Evolutionary conservation across 169 alveolate genomes (phyloP), one percentile per base, ranked within the genome.

Genomic region (Plasmodium vivax): DNA sequence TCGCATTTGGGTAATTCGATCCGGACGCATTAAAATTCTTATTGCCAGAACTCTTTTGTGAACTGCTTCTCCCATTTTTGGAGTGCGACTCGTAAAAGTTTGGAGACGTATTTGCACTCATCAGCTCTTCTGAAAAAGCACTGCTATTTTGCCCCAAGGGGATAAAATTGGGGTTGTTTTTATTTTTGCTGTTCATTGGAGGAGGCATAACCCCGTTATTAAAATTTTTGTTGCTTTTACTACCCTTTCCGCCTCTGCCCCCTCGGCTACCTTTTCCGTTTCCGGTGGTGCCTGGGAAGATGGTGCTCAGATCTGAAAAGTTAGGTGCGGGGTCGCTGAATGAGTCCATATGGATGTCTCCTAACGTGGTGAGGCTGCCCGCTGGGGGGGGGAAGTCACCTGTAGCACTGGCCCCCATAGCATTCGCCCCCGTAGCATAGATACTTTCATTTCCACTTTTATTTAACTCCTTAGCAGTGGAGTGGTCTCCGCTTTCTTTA

Each of bases 141-240:
- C 58, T 83, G 80, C 23, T 75, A 71, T 38, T 51, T 43, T 77
- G 68, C 23, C 85, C 82, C 34, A 87, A 9, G 36, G 93, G 93
- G 27, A 87, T 87, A 62, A 87, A 45, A 87, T 87, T 87, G 2
- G 93, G 93, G 43, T 87, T 87, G n/a, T 87, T 77, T 9, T 75
- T 87, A 87, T 87, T 87, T 54, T 87, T 75, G 5, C 51, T 47
- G 27, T 54, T 87, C 38, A 79, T 56, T 87, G 85, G 87, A 19
- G 92, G 83, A 19, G 92, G 83, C 83, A 84, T 43, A 7, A 84
- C 14, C 45, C 30, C 30, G 62, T 84, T 41, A 77, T 51, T 74
- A 77, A 36, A 74, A 36, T 77, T 87, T 36, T 87, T 87, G 30
- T 9, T 54, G 77, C 14, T 77, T 36, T 38, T 75, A 32, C 68